Evolutionary conservation across 768 basidiomycete species (phyloP), one percentile per base, ranked within the genome.

Genomic region (Suillus spraguei): DNA sequence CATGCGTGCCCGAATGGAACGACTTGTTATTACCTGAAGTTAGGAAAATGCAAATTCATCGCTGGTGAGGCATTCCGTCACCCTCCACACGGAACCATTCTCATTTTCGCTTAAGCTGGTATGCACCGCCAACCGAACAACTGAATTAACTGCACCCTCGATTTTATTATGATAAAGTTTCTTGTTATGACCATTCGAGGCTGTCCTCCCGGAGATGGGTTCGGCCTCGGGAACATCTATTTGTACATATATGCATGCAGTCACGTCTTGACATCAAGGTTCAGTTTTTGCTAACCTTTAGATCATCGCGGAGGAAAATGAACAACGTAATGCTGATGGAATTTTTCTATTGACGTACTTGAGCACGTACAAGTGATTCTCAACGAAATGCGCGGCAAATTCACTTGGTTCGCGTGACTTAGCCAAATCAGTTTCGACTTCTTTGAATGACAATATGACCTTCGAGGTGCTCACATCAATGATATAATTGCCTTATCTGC

Each of bases 21-120:
- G 68, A 73, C 73, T 35, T 90, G 88, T 69, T 81, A 82, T 64
- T 77, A 78, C 70, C 74, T 82, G 66, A 86, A 84, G 77, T 77
- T 81, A 54, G 83, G 83, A 22, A 83, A 76, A 62, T 89, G 88
- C 73, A 88, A 85, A 71, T 90, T 89, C 73, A 72, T 78, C 65
- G 87, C 84, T 72, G 78, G 88, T 89, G 65, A 64, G 79, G 78
- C 53, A 63, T 66, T 38, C 52, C 41, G 41, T 67, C 61, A 60
- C 65, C 33, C 17, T 44, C 60, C 65, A 61, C 22, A 65, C 46
- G 16, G 20, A 55, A 58, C 54, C 44, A 68, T 17, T 16, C 46
- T 53, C 42, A 60, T 47, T 58, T 66, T 64, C 59, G 59, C 22
- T 50, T 50, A 65, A 82, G 81, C 65, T 59, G 79, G 79, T 42